Conservation (phyloP, 2,329 filamentous ascomycete genomes). For the Coniella lustricola region DNA sequence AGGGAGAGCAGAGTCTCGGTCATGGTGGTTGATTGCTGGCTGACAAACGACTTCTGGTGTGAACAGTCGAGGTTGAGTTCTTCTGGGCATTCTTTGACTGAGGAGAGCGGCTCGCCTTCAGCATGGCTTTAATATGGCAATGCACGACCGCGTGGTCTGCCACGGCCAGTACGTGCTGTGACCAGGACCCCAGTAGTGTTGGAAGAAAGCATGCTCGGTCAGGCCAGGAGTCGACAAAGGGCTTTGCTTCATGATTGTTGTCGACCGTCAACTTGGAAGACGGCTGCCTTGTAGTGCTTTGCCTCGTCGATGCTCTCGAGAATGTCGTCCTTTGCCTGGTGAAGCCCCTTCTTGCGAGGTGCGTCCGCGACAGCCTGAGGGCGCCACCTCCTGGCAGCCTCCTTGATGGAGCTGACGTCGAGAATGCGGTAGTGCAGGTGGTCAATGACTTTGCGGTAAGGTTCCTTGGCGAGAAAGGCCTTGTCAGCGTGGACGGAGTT, state of each 20-base stretch:
- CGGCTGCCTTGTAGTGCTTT: slow-evolving; percentile 62
- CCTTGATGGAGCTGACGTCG: slow-evolving; percentile 89
- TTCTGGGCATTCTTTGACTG: too few relatives aligned
- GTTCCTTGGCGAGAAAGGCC: slow-evolving; percentile 66
- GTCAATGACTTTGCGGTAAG: slow-evolving; percentile 66
- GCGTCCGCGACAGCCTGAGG: slow-evolving; percentile 52
- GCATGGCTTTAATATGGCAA: too few relatives aligned
- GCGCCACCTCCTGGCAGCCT: slow-evolving; percentile 79
- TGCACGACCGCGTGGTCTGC: too few relatives aligned
- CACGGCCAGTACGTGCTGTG: too few relatives aligned
- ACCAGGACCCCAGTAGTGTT: too few relatives aligned
- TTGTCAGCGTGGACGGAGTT: slow-evolving; percentile 91
- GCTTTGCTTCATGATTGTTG: background rate
- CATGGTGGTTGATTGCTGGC: too few relatives aligned
- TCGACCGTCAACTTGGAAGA: slow-evolving; percentile 18
- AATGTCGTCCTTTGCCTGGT: slow-evolving; percentile 84
- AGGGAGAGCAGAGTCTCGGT: too few relatives aligned
- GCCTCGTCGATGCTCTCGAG: slow-evolving; percentile 93
- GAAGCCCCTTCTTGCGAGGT: slow-evolving; percentile 67
- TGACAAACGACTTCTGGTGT: too few relatives aligned
- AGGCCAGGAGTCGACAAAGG: too few relatives aligned
- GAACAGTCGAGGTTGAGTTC: too few relatives aligned
- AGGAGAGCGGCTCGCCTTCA: too few relatives aligned
- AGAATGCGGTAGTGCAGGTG: slow-evolving; percentile 85
- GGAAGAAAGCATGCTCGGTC: too few relatives aligned